Evolutionary conservation across 352 stramenopile genomes (phyloP), one percentile per base, ranked within the genome.

Genomic region (Globisporangium takayamanum): DNA sequence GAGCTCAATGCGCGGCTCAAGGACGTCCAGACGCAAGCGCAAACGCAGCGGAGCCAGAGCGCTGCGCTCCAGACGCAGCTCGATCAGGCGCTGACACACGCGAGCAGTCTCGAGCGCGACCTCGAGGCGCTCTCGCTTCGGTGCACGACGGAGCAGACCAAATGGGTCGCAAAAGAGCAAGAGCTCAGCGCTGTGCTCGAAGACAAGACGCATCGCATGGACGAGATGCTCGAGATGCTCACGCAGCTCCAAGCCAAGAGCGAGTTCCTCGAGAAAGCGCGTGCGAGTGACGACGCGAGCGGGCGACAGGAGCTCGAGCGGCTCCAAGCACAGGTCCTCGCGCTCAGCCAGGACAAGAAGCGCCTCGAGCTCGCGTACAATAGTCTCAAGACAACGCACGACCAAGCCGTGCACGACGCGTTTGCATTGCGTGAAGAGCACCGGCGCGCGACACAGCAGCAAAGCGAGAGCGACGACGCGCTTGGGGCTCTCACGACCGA

Each of bases 201-300:
- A 36, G 78, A 87, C 6, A 89, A 87, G 49, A 77, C 66, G 0
- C 57, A 59, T 20, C 69, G 72, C 3, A 72, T 86, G 16, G 68
- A 78, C 25, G 79, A 89, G 48, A 89, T 89, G 79, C 69, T 91
- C 55, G 71, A 72, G 2, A 72, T 88, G 67, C 61, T 88, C 15
- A 84, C 73, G 33, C 74, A 91, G 46, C 46, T 86, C 4, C 72
- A 75, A 15, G 62, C 72, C 36, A 72, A 80, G 55, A 64, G 68
- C 5, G 76, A 85, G 41, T 72, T 73, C 54, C 53, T 86, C 14
- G 72, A 87, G 54, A 73, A 86, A 66, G 37, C 65, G n/a, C 66
- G 69, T 11, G 57, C 66, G 4, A 70, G 69, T 18, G 75, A 87
- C 7, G 63, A 70, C 10, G 67, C 82, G 12, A 66, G 64, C 45